Percentiles rank a stretch among this genome's conserved stretches.
Evolutionary conservation across 129 eudicot genomes (phyloP).

Genomic region (Logfia minima): DNA sequence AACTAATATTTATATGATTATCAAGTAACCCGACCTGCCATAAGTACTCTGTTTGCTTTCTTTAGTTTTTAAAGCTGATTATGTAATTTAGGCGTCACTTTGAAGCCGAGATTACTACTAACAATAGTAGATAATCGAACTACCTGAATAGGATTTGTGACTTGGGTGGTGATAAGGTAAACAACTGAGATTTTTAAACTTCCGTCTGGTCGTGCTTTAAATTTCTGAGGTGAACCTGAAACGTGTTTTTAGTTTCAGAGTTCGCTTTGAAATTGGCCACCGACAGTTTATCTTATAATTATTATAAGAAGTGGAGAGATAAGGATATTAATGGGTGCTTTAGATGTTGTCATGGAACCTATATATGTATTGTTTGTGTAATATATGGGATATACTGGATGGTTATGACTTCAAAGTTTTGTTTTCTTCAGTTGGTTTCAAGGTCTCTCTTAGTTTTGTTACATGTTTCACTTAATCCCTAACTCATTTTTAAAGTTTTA

Average conservation of each 20-base stretch:
- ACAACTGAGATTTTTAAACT: conserved; percentile 27
- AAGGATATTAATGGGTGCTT: background rate
- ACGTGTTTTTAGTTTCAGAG: conserved; percentile 53
- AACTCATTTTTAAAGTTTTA: too few species aligned
- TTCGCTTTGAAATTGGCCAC: conserved; percentile 42
- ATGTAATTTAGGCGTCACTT: conserved; percentile 6
- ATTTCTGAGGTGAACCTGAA: conserved; percentile 40
- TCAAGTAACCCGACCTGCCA: conserved; percentile 14
- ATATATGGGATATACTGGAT: background rate
- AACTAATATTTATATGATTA: conserved; percentile 36
- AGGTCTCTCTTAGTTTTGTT: background rate
- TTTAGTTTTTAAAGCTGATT: background rate
- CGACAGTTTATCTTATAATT: conserved; percentile 26
- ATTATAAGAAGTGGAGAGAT: background rate
- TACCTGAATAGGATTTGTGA: conserved; percentile 32
- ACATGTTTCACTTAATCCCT: background rate
- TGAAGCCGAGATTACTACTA: background rate
- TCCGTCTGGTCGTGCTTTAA: conserved; percentile 37
- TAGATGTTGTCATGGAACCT: conserved; percentile 3
- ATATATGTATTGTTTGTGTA: conserved; percentile 15
- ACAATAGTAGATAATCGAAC: conserved; percentile 25
- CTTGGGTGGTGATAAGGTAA: conserved; percentile 9
- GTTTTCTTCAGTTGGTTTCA: background rate
- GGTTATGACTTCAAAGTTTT: background rate
- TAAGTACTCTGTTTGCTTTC: conserved; percentile 7